Conservation (phyloP, 495 filamentous ascomycete species). For the Aspergillus affinis region DNA sequence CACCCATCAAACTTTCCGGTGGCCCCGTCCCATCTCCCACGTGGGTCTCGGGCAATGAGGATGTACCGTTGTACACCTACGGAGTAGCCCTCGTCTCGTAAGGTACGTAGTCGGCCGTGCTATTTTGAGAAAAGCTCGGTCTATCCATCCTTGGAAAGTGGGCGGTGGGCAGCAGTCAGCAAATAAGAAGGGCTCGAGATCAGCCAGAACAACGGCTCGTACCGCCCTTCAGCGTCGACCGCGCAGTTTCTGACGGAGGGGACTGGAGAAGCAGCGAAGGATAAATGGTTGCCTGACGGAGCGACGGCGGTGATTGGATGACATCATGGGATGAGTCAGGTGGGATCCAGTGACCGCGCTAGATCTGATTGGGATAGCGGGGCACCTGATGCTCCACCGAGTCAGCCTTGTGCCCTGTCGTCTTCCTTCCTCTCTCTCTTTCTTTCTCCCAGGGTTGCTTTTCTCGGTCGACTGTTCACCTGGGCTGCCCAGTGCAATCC, state of each 20-base stretch:
- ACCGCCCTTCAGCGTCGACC: too few relatives aligned
- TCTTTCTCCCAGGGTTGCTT: background rate
- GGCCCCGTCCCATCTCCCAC: background rate
- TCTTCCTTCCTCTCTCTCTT: constrained; percentile 1
- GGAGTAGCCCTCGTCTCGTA: too few relatives aligned
- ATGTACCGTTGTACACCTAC: background rate
- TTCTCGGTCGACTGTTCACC: too few relatives aligned
- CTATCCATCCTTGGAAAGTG: background rate
- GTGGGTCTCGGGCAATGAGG: background rate
- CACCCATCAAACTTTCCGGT: too few relatives aligned
- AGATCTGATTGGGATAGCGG: background rate
- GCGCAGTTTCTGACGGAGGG: background rate
- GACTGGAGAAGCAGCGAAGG: background rate
- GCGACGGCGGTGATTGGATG: constrained; percentile 1
- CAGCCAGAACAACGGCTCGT: too few relatives aligned
- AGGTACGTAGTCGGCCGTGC: background rate
- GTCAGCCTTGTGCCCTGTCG: constrained; percentile 9
- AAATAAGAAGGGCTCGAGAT: too few relatives aligned
- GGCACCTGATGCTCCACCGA: background rate
- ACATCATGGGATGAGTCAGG: constrained; percentile 3
- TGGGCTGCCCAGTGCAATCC: too few relatives aligned
- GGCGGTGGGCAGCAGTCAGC: too few relatives aligned
- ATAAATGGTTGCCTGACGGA: constrained; percentile 7
- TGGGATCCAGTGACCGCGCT: constrained; percentile 1
- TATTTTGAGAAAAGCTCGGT: background rate